phyloP scores from a whole-genome alignment of 345 rosid species.

The Acer campestre region DNA sequence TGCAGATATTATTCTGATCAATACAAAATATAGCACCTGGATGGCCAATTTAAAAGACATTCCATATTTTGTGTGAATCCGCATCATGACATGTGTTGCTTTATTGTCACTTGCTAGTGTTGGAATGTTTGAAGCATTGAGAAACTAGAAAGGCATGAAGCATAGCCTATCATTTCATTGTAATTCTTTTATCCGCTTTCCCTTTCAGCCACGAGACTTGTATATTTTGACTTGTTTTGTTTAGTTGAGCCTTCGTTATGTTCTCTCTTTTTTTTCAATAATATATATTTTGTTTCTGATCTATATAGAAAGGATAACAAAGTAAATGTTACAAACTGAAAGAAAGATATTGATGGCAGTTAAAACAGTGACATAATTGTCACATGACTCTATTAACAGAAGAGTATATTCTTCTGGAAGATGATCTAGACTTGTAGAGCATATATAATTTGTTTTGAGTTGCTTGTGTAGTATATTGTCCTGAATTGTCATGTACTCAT shows the following conservation, averaged over 20 bases:
- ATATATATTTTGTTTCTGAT: not conserved
- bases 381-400: not conserved
- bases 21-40: not conserved
- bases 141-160: not conserved
- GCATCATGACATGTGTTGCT: not conserved
- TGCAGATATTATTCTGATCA: not conserved
- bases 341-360: not conserved
- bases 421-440: not conserved
- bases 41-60: not conserved
- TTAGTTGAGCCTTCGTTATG: not conserved
- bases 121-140: not conserved
- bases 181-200: not conserved
- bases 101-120: not conserved
- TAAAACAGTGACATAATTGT: not conserved
- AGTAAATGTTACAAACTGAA: not conserved
- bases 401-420: not conserved
- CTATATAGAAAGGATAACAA: not conserved
- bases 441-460: not conserved
- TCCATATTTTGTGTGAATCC: not conserved
- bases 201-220: not conserved
- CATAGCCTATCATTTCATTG: not conserved
- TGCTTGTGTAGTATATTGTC: slow-evolving; percentile 6
- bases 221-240: not conserved
- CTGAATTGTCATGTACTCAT: not conserved
- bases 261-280: not conserved